These are phyloP conservation scores for Colletotrichum melonis DNA, from an alignment of 2,329 filamentous ascomycete species.

Conservation along the genomic window DNA sequence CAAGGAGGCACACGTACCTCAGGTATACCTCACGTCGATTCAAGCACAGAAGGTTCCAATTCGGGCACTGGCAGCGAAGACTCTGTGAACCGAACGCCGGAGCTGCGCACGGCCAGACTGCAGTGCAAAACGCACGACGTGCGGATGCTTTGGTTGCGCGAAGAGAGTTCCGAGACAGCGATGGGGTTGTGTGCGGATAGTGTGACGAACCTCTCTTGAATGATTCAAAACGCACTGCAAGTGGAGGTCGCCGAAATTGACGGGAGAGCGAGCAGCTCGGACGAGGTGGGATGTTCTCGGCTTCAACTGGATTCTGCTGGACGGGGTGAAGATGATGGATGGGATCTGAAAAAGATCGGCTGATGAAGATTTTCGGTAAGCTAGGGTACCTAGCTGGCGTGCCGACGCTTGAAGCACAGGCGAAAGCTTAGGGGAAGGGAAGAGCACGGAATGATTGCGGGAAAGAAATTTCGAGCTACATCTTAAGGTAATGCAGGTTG, in stretches of 20 bases:
- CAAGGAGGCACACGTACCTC: neutral
- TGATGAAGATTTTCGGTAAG: neutral
- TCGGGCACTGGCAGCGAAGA: constrained; percentile 49
- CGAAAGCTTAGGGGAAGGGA: constrained; percentile 3
- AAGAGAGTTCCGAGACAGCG: constrained; percentile 47
- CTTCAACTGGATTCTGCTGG: neutral
- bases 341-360: neutral
- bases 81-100: no score
- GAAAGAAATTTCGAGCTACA: neutral
- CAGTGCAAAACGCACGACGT: neutral
- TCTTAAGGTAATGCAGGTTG: neutral
- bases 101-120: no score
- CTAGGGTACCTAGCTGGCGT: neutral
- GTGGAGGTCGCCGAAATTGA: neutral
- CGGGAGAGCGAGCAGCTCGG: neutral
- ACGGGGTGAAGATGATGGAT: neutral
- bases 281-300: neutral
- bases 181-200: constrained; percentile 52
- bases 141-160: neutral
- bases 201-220: constrained; percentile 44
- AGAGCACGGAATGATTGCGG: neutral
- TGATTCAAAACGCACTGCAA: constrained; percentile 59
- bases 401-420: constrained; percentile 11
- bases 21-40: neutral
- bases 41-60: constrained; percentile 42